phyloP scores from a whole-genome alignment of 2,329 filamentous ascomycete species.

The Thelonectria rubi region DNA sequence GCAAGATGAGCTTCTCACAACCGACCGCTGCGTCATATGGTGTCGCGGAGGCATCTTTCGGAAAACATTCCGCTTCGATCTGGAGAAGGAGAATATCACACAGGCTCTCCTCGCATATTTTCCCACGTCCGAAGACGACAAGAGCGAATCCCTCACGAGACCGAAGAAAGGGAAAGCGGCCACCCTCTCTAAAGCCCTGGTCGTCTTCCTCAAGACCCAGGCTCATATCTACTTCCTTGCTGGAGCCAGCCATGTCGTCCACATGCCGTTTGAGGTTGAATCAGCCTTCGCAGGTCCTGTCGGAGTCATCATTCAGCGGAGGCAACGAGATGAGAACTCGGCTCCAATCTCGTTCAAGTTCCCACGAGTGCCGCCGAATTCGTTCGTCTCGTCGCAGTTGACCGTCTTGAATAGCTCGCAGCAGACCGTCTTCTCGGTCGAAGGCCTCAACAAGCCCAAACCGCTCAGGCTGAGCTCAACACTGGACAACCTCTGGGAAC shows the following conservation, averaged over 20 bases:
- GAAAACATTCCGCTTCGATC: constrained; percentile 84
- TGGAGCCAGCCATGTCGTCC: constrained; percentile 87
- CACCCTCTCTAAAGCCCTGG: constrained; percentile 72
- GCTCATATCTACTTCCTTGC: constrained; percentile 92
- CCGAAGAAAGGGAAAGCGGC: constrained; percentile 30
- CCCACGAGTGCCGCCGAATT: constrained; percentile 77
- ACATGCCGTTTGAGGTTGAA: constrained; percentile 95
- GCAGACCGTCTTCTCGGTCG: constrained; percentile 64
- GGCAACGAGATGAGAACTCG: constrained; percentile 62
- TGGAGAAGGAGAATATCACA: constrained; percentile 86
- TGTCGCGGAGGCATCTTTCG: constrained; percentile 85
- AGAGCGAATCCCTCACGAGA: constrained; percentile 24
- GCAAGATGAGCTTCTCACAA: constrained; percentile 84
- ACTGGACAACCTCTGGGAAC: constrained; percentile 67
- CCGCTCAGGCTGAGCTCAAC: constrained; percentile 62
- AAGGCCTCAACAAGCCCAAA: constrained; percentile 65
- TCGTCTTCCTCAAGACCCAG: constrained; percentile 91
- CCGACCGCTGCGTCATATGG: constrained; percentile 83
- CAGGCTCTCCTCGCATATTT: constrained; percentile 90
- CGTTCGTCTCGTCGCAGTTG: constrained; percentile 78
- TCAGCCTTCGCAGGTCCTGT: constrained; percentile 82
- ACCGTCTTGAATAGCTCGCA: constrained; percentile 62
- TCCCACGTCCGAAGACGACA: constrained; percentile 60
- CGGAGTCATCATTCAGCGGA: constrained; percentile 88
- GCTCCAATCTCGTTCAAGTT: constrained; percentile 64